phyloP scores from a whole-genome alignment of 805 yeast genomes.

The Schizosaccharomyces pombe region ASM294v3 CU329670.1:2933001-2933500 shows the following conservation, averaged over 20 bases:
- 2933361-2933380: constrained; percentile 49
- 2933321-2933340: constrained; percentile 57
- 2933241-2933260: constrained; percentile 33
- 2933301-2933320: constrained; percentile 52
- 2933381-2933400: constrained; percentile 62
- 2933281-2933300: constrained; percentile 60
- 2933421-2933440: constrained; percentile 37
- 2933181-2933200: constrained; percentile 46
- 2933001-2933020: constrained; percentile 21
- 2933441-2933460: constrained; percentile 15
- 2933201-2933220: constrained; percentile 48
- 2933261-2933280: constrained; percentile 52
- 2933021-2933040: constrained; percentile 50
- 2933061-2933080: constrained; percentile 34
- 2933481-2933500: constrained; percentile 27
- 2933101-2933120: constrained; percentile 24
- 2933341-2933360: constrained; percentile 53
- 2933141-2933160: constrained; percentile 54
- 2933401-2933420: constrained; percentile 39
- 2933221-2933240: constrained; percentile 37
- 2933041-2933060: constrained; percentile 37
- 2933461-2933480: constrained; percentile 50
- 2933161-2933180: constrained; percentile 41
- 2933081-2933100: constrained; percentile 47
- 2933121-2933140: constrained; percentile 31